These are phyloP conservation scores for Calonectria ilicicola DNA, from an alignment of 2,329 filamentous ascomycete species.

Conservation along the genomic window DNA sequence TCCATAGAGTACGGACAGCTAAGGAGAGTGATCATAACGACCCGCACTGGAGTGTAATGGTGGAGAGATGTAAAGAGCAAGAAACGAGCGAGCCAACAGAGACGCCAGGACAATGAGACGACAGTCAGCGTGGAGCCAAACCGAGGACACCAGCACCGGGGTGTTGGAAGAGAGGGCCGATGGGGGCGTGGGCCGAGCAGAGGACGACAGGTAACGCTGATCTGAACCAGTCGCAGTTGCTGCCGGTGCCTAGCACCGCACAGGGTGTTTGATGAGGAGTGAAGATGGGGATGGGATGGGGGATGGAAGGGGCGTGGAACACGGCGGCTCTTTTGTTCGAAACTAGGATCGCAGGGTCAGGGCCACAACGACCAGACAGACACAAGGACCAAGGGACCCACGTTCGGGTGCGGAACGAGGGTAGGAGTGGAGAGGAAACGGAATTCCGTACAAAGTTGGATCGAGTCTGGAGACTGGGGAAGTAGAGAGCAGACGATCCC, in stretches of 20 bases:
- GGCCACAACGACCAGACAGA: constrained; percentile 26
- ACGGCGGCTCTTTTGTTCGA: constrained; percentile 46
- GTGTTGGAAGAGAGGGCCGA: constrained; percentile 32
- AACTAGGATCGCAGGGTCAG: constrained; percentile 42
- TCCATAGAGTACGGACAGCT: constrained; percentile 48
- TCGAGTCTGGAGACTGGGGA: constrained; percentile 24
- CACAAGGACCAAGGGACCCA: constrained; percentile 9
- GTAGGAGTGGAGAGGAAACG: constrained; percentile 20
- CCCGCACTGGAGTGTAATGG: constrained; percentile 46
- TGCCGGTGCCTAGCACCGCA: constrained; percentile 27
- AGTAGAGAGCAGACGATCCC: constrained; percentile 12
- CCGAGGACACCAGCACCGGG: constrained; percentile 32
- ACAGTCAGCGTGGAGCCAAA: constrained; percentile 43
- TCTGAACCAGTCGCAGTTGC: constrained; percentile 32
- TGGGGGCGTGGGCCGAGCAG: constrained; percentile 40
- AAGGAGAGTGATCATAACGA: constrained; percentile 51
- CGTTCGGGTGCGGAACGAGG: constrained; percentile 4
- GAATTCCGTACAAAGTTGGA: constrained; percentile 13
- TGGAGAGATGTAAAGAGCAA: constrained; percentile 42
- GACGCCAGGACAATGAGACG: constrained; percentile 32
- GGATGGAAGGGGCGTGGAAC: constrained; percentile 42
- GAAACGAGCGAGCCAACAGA: constrained; percentile 41
- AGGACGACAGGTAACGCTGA: constrained; percentile 27
- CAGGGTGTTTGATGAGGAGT: constrained; percentile 33
- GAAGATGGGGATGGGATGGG: constrained; percentile 23